A percentile compares a stretch with the other conserved stretches of the same genome.
Conservation (phyloP, 2,329 filamentous ascomycete species). For the Coniochaeta sp. region DNA sequence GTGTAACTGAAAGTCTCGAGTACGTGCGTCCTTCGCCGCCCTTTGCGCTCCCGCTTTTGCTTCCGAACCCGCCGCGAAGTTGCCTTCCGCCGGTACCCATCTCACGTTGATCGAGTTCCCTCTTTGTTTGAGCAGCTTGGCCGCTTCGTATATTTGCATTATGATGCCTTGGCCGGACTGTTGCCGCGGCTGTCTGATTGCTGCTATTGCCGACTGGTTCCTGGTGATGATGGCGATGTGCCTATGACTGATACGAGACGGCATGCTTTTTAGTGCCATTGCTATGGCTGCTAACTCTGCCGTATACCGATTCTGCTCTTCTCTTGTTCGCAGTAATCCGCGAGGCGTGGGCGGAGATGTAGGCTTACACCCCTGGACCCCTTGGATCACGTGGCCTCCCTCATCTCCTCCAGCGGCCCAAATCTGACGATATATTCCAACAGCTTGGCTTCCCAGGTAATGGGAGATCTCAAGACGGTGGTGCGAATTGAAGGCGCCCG, state of each 20-base stretch:
- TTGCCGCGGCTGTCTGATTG: slow-evolving; percentile 2
- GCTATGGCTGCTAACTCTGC: slow-evolving; percentile 9
- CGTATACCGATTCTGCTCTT: slow-evolving; percentile 9
- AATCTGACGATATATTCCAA: too few species aligned
- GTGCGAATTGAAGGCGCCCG: too few species aligned
- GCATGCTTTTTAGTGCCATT: slow-evolving; percentile 6
- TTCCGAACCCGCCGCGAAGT: slow-evolving; percentile 5
- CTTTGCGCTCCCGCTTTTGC: slow-evolving; percentile 8
- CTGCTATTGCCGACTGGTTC: slow-evolving; percentile 7
- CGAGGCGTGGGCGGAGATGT: too few species aligned
- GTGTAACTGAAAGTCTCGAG: not conserved
- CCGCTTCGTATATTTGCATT: slow-evolving; percentile 6
- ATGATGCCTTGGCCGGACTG: slow-evolving; percentile 6
- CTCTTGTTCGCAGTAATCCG: too few species aligned
- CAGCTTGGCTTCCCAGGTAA: too few species aligned
- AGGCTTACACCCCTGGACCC: too few species aligned
- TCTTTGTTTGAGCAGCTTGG: slow-evolving; percentile 1
- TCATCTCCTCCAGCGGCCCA: too few species aligned
- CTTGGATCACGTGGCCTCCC: too few species aligned
- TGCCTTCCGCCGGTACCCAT: slow-evolving; percentile 5
- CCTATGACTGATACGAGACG: slow-evolving; percentile 2
- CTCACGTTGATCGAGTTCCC: slow-evolving; percentile 7
- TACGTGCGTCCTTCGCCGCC: slow-evolving; percentile 2
- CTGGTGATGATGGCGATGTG: slow-evolving; percentile 5
- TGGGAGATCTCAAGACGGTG: too few species aligned